Conservation (phyloP, 805 yeast species). For the Sugiyamaella marilandica region DNA sequence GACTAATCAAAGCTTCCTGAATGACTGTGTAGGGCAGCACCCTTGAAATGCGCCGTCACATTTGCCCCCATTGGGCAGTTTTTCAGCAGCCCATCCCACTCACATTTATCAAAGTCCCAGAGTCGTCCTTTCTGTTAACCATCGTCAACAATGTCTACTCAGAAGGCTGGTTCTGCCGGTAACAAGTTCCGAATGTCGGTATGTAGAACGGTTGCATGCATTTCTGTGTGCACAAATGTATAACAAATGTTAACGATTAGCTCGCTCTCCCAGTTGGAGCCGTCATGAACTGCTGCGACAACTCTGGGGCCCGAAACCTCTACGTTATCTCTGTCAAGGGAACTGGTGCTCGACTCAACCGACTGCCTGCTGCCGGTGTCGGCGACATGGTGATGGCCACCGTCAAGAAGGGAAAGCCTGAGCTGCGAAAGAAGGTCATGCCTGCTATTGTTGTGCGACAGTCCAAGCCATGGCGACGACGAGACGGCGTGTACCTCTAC, state of each 20-base stretch:
- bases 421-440: conserved; percentile 99
- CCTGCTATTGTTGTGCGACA: conserved; percentile 99
- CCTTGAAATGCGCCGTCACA: not conserved
- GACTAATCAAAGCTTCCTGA: no score
- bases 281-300: conserved; percentile 99
- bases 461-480: conserved; percentile 99
- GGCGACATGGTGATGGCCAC: conserved; percentile 87
- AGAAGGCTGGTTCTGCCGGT: conserved; percentile 82
- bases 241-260: conserved; percentile 35
- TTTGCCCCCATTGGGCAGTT: not conserved
- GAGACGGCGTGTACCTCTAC: conserved; percentile 99
- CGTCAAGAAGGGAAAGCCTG: conserved; percentile 99
- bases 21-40: not conserved
- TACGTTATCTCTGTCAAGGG: conserved; percentile 99
- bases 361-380: conserved; percentile 99
- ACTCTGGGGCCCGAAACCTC: conserved; percentile 99
- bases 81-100: not conserved
- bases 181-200: conserved; percentile 99
- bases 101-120: not conserved
- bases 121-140: conserved; percentile 1
- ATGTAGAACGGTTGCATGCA: conserved; percentile 42
- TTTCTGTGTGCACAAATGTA: not conserved
- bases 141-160: conserved; percentile 20
- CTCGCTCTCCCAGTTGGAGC: conserved; percentile 99
- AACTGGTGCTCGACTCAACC: conserved; percentile 98